Conservation (phyloP, 805 yeast genomes). For the Pichia kluyveri region DNA sequence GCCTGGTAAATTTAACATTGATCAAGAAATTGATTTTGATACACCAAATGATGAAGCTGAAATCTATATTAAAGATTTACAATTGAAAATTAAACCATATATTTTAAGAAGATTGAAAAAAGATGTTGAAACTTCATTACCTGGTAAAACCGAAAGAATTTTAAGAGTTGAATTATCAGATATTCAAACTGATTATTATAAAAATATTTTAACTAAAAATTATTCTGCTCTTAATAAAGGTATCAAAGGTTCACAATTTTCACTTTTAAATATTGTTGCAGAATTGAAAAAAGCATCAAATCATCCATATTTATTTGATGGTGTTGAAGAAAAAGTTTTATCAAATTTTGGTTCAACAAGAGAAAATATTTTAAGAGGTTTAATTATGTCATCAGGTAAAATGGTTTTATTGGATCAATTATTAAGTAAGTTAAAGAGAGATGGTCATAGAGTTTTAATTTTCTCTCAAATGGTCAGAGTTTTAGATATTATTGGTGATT, state of each 20-base stretch:
- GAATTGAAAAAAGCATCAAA: constrained; percentile 95
- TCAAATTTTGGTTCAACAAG: constrained; percentile 58
- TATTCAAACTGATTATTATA: constrained; percentile 89
- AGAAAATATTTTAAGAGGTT: constrained; percentile 77
- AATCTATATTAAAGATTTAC: constrained; percentile 76
- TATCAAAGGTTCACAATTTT: constrained; percentile 67
- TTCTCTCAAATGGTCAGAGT: constrained; percentile 97
- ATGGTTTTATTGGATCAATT: constrained; percentile 93
- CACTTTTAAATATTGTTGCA: constrained; percentile 84
- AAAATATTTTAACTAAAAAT: constrained; percentile 86
- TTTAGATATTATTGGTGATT: constrained; percentile 91
- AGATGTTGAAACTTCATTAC: constrained; percentile 94
- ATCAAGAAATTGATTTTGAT: constrained; percentile 92
- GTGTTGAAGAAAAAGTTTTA: constrained; percentile 78
- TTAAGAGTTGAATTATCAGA: constrained; percentile 92
- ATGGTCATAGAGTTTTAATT: constrained; percentile 92
- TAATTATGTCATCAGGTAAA: constrained; percentile 96
- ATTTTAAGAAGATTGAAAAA: constrained; percentile 89
- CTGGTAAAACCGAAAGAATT: constrained; percentile 92
- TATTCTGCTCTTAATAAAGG: constrained; percentile 89
- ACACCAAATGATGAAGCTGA: constrained; percentile 84
- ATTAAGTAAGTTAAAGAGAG: constrained; percentile 73
- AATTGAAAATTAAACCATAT: constrained; percentile 79
- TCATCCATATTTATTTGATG: constrained; percentile 92
- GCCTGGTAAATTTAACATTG: constrained; percentile 90